A percentile compares a stretch with the other conserved stretches of the same genome.
Conservation (phyloP, 106 monocot genomes). For the Phalaenopsis aphrodite region DNA sequence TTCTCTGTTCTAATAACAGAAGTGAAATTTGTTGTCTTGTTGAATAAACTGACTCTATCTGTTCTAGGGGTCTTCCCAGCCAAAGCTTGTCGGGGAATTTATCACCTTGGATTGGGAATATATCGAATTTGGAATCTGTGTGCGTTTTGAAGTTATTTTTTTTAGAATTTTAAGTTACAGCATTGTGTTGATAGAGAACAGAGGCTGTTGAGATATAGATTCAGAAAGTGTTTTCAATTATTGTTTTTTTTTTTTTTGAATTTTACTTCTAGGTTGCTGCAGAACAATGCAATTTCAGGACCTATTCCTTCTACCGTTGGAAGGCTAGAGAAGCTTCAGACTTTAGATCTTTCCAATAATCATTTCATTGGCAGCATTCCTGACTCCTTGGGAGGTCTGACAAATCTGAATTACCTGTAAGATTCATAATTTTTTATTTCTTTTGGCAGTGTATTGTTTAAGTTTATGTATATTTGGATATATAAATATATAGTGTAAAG, state of each 20-base stretch:
- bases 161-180: background rate
- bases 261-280: constrained; percentile 35
- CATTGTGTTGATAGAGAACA: background rate
- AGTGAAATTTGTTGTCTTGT: background rate
- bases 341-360: constrained; percentile 59
- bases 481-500: no score
- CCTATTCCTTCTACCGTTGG: constrained; percentile 45
- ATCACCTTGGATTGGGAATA: constrained; percentile 81
- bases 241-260: background rate
- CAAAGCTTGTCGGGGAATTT: constrained; percentile 84
- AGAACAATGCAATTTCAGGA: constrained; percentile 64
- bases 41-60: background rate
- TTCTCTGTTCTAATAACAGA: background rate
- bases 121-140: constrained; percentile 84
- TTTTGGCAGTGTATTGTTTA: no score
- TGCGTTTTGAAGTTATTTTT: constrained; percentile 24
- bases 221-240: background rate
- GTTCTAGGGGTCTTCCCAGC: constrained; percentile 66
- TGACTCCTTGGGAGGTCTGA: constrained; percentile 43
- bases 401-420: constrained; percentile 63
- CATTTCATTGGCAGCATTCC: constrained; percentile 55
- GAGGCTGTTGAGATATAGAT: no score
- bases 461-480: no score
- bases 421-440: constrained; percentile 8
- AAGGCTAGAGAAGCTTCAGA: constrained; percentile 52